A percentile compares a stretch with the other conserved stretches of the same genome.
Evolutionary conservation across 805 yeast genomes (phyloP).

Genomic region (Lachancea meyersii): DNA sequence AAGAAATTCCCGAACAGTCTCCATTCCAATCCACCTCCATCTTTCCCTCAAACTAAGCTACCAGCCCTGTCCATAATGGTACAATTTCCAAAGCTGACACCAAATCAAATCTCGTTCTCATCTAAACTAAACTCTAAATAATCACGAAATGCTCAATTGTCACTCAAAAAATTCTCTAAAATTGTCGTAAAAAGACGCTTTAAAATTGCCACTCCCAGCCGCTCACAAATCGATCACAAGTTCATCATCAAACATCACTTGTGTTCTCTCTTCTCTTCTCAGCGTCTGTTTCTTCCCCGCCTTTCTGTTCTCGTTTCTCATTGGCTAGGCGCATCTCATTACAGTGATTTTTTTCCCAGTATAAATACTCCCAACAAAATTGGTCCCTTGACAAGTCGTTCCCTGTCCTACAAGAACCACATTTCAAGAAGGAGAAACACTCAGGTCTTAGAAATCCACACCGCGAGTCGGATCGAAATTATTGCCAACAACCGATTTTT

Average conservation of each 20-base stretch:
- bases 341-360: neutral
- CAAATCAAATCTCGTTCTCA: too few species aligned
- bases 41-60: too few species aligned
- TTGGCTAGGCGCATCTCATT: neutral
- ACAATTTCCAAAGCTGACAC: too few species aligned
- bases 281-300: neutral
- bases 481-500: neutral
- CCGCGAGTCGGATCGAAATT: neutral
- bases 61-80: too few species aligned
- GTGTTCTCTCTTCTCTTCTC: neutral
- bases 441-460: neutral
- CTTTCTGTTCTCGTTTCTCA: neutral
- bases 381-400: neutral
- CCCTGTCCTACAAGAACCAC: neutral
- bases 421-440: neutral
- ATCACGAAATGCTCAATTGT: neutral
- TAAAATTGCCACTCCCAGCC: too few species aligned
- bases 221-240: too few species aligned
- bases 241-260: neutral
- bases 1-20: too few species aligned
- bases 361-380: neutral
- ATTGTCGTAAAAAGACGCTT: neutral
- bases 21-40: too few species aligned
- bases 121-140: neutral
- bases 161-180: neutral